Evolutionary conservation across 1,284 basidiomycete species (phyloP).

Genomic region (Fomitopsis palustris): DNA sequence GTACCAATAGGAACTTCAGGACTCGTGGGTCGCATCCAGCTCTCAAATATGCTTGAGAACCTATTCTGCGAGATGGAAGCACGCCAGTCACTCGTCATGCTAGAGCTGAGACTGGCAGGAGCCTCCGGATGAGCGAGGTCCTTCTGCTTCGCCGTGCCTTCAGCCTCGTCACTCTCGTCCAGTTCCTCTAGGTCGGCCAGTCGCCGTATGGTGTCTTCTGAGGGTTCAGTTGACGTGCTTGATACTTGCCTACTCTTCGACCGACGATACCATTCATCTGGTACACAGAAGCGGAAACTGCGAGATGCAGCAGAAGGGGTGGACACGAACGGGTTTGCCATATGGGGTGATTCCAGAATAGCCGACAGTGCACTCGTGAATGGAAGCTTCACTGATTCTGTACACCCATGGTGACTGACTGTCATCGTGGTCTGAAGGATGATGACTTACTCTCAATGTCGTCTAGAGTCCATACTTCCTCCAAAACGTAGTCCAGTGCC

Average conservation of each 20-base stretch:
- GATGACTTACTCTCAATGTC: slow-evolving; percentile 45
- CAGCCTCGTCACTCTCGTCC: slow-evolving; percentile 45
- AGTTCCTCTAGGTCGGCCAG: slow-evolving; percentile 51
- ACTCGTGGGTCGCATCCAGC: slow-evolving; percentile 49
- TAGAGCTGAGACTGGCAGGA: slow-evolving; percentile 11
- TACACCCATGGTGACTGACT: background rate
- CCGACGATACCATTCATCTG: slow-evolving; percentile 77
- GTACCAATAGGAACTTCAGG: slow-evolving; percentile 34
- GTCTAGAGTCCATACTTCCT: slow-evolving; percentile 55
- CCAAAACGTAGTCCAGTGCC: slow-evolving; percentile 61
- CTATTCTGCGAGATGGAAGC: slow-evolving; percentile 53
- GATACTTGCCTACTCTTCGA: slow-evolving; percentile 52
- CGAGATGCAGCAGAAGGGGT: slow-evolving; percentile 30
- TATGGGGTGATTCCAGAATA: slow-evolving; percentile 36
- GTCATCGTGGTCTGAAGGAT: background rate
- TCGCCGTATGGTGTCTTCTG: slow-evolving; percentile 46
- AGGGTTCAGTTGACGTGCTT: slow-evolving; percentile 43
- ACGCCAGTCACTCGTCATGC: slow-evolving; percentile 38
- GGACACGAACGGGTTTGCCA: slow-evolving; percentile 33
- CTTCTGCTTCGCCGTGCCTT: slow-evolving; percentile 62
- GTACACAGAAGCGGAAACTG: slow-evolving; percentile 62
- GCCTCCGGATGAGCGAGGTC: slow-evolving; percentile 16
- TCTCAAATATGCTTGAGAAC: slow-evolving; percentile 60
- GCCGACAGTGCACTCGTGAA: slow-evolving; percentile 27
- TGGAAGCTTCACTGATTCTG: slow-evolving; percentile 23